Conservation (phyloP, 179 eudicot species). For the Drosera spatulata region DNA sequence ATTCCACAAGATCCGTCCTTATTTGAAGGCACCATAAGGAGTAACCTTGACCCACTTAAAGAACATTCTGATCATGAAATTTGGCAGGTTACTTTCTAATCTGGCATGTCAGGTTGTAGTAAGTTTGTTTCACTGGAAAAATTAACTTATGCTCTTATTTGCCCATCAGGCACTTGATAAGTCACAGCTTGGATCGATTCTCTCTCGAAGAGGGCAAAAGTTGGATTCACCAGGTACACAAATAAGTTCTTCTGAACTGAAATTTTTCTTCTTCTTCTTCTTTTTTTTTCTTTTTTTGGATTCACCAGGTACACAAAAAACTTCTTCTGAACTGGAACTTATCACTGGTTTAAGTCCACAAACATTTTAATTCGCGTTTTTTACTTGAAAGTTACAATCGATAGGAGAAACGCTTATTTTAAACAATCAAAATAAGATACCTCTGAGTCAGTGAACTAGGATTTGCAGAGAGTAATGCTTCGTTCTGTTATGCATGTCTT, state of each 20-base stretch:
- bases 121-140: not conserved
- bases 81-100: conserved; percentile 57
- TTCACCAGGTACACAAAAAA: too few species aligned
- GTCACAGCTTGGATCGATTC: conserved; percentile 81
- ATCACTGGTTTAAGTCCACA: too few species aligned
- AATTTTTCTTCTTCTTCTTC: too few species aligned
- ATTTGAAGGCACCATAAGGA: conserved; percentile 93
- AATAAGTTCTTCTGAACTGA: not conserved
- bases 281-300: too few species aligned
- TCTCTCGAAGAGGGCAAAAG: conserved; percentile 70
- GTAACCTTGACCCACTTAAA: conserved; percentile 88
- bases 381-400: too few species aligned
- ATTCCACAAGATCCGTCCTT: conserved; percentile 97
- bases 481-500: not conserved
- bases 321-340: too few species aligned
- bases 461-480: not conserved
- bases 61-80: conserved; percentile 77
- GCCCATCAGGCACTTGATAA: conserved; percentile 79
- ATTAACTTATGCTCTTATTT: conserved; percentile 2
- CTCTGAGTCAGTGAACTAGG: not conserved
- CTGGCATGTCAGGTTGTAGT: not conserved
- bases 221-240: conserved; percentile 77
- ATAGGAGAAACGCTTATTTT: not conserved
- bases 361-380: too few species aligned
- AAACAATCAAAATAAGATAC: not conserved